Conservation (phyloP, 1,139 yeast genomes). For the Yamadazyma sp. region DNA sequence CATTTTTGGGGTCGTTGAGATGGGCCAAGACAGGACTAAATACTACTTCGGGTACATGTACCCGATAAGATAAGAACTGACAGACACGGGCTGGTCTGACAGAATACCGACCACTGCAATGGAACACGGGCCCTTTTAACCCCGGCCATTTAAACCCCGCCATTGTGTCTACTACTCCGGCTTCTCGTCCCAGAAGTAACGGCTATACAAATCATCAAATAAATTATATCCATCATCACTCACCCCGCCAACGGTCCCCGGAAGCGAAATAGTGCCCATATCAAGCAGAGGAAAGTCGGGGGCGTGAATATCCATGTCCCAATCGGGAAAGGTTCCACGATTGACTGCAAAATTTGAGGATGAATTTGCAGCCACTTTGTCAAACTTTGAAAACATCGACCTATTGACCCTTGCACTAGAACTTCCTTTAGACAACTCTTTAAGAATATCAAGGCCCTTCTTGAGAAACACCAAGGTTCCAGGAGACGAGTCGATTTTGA, state of each 20-base stretch:
- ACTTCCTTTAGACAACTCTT: constrained; percentile 18
- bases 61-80: not conserved
- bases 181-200: not conserved
- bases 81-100: too few species aligned
- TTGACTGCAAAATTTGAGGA: constrained; percentile 3
- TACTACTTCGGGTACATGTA: constrained; percentile 5
- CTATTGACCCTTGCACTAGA: constrained; percentile 17
- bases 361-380: constrained; percentile 1
- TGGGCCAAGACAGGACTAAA: not conserved
- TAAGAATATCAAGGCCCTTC: constrained; percentile 18
- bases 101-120: too few species aligned
- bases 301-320: constrained; percentile 7
- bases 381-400: constrained; percentile 8
- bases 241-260: constrained; percentile 1
- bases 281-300: constrained; percentile 6
- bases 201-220: too few species aligned
- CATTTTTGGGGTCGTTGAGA: not conserved
- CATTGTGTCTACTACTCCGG: too few species aligned
- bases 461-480: constrained; percentile 17
- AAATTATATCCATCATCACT: too few species aligned
- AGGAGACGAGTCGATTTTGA: constrained; percentile 18
- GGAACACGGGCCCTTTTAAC: too few species aligned
- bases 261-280: constrained; percentile 8
- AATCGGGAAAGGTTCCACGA: constrained; percentile 8
- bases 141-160: too few species aligned